Conservation (phyloP, 1,284 basidiomycete species). For the Malassezia nana region DNA sequence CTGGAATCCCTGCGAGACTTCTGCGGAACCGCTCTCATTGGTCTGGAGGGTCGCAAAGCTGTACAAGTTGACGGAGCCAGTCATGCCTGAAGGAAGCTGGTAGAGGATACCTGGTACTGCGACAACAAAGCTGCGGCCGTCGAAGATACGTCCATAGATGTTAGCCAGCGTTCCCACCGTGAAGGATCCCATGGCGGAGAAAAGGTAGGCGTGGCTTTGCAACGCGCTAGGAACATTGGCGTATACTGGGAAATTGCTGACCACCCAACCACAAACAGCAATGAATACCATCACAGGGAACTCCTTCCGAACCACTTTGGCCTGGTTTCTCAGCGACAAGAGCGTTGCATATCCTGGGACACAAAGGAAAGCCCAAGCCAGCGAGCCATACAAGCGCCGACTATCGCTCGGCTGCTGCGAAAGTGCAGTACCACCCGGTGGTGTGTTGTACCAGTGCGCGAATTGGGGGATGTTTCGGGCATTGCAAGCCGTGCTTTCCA, state of each 20-base stretch:
- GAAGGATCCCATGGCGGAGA: slow-evolving; percentile 58
- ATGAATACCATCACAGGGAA: slow-evolving; percentile 60
- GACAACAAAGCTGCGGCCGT: slow-evolving; percentile 66
- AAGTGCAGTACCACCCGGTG: not conserved
- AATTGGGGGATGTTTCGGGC: not conserved
- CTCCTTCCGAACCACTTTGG: slow-evolving; percentile 60
- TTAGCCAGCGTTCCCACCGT: slow-evolving; percentile 74
- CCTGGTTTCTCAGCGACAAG: slow-evolving; percentile 67
- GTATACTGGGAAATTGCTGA: slow-evolving; percentile 21
- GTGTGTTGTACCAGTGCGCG: slow-evolving; percentile 6
- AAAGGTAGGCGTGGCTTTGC: slow-evolving; percentile 37
- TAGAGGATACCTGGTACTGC: slow-evolving; percentile 61
- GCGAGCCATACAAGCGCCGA: not conserved
- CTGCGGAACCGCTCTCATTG: not conserved
- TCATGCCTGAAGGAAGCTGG: slow-evolving; percentile 72
- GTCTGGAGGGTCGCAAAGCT: not conserved
- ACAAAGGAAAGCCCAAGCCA: slow-evolving; percentile 56
- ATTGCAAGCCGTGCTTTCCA: not conserved
- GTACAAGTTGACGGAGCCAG: not conserved
- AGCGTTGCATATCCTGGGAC: slow-evolving; percentile 68
- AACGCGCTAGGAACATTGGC: not conserved
- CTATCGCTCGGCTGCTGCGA: not conserved
- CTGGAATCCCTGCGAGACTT: slow-evolving; percentile 21
- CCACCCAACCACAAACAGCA: slow-evolving; percentile 63
- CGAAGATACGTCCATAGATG: slow-evolving; percentile 68